A percentile compares a stretch with the other conserved stretches of the same genome.
These are phyloP conservation scores for Pleurotus tuoliensis DNA, from an alignment of 768 basidiomycete genomes.

Conservation along the genomic window DNA sequence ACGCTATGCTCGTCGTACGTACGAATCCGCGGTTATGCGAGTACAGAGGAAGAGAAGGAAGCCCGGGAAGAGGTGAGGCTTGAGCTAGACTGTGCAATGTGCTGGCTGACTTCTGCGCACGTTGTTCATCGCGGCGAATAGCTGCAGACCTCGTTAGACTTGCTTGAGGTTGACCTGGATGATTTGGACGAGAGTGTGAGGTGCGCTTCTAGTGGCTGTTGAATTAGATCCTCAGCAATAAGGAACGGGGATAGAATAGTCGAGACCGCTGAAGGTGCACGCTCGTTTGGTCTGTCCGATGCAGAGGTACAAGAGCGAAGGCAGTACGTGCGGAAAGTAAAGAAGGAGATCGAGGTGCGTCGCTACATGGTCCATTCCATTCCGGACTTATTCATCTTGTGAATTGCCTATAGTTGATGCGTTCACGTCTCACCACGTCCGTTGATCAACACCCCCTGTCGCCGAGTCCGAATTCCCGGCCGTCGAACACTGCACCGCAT, in stretches of 20 bases:
- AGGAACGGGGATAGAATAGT: conserved; percentile 57
- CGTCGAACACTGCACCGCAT: not conserved
- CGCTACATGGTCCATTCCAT: not conserved
- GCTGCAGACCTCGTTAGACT: conserved; percentile 73
- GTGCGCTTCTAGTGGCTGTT: conserved; percentile 36
- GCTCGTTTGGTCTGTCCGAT: conserved; percentile 79
- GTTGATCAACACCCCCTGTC: conserved; percentile 3
- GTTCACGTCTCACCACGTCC: not conserved
- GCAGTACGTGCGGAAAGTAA: conserved; percentile 72
- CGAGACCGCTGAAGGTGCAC: conserved; percentile 71
- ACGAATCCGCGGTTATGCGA: conserved; percentile 64
- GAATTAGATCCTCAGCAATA: not conserved
- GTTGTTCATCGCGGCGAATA: conserved; percentile 22
- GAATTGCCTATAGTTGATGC: not conserved
- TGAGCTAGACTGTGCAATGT: conserved; percentile 59
- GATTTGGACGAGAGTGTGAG: conserved; percentile 94
- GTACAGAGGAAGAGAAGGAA: conserved; percentile 24
- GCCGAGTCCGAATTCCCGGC: conserved; percentile 1
- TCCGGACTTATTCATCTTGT: not conserved
- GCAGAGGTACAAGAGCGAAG: conserved; percentile 72
- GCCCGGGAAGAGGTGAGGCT: conserved; percentile 81
- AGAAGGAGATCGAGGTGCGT: conserved; percentile 74
- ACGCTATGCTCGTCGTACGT: conserved; percentile 73
- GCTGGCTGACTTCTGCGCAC: no score
- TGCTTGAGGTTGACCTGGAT: conserved; percentile 83